Evolutionary conservation across 2,329 filamentous ascomycete species (phyloP), one percentile per base, ranked within the genome.

Genomic region (Pestalotiopsis fici): DNA sequence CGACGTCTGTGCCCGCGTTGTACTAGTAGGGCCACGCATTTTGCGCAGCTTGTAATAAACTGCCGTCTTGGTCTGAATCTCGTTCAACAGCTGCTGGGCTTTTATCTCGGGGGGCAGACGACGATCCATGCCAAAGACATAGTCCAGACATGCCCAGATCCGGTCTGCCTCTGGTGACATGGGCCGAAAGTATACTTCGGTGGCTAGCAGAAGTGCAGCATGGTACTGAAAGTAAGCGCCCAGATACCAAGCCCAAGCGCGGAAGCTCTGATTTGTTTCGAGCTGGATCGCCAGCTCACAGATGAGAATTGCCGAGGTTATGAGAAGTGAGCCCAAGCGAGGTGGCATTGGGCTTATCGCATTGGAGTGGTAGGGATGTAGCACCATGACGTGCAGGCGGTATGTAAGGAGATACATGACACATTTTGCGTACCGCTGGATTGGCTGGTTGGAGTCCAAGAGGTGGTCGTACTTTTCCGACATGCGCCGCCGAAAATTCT

Each of bases 141-240:
- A 94, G 74, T 94, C 91, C 28, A 93, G 81, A 72, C 89, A 91
- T 39, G 82, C 80, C 91, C 92, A 93, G 67, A 93, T 91, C 9
- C 91, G 86, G 27, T 87, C 84, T 2, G 88, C 88, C 68, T 91
- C 85, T 63, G 83, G 83, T 60, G 85, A 82, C 65, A 85, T 80
- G 0, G 88, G 87, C 54, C 85, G 83, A 59, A 86, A 85, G 74
- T 89, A 91, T 3, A 93, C 80, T 74, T 94, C 91, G 25, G 88
- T 86, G 6, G 93, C 83, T 25, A 95, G 81, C 1, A 94, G 82
- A 37, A 94, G 83, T 0, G 91, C 90, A 4, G 87, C 85, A 73
- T 94, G 92, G 76, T 90, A 93, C 75, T 93, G 91, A 69, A 92
- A 90, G 70, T 91, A 87, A 5, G 92, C 90, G 4, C 91, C 90